phyloP scores from a whole-genome alignment of 1,284 basidiomycete genomes.

The Cronartium quercuum region DNA sequence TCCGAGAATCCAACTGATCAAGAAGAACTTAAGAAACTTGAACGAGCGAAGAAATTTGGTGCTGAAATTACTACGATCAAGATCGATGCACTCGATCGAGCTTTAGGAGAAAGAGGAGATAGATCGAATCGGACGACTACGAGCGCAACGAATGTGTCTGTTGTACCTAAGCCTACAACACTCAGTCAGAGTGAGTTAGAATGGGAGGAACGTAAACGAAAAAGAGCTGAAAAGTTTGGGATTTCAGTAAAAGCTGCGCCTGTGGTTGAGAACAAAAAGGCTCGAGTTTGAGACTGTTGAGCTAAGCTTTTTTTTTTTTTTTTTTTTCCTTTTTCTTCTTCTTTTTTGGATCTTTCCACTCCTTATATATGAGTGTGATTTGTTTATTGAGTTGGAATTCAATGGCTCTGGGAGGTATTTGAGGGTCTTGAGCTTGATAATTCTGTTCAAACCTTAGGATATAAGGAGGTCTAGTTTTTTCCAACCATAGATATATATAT shows the following conservation, averaged over 20 bases:
- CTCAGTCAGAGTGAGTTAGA: conserved; percentile 8
- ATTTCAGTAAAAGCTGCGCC: background rate
- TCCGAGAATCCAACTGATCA: background rate
- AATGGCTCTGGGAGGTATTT: too few relatives aligned
- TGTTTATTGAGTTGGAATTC: too few relatives aligned
- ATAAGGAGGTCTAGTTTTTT: too few relatives aligned
- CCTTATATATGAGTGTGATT: too few relatives aligned
- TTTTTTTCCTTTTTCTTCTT: background rate
- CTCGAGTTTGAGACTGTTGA: background rate
- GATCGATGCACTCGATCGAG: conserved; percentile 18
- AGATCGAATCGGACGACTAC: background rate
- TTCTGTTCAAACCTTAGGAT: too few relatives aligned
- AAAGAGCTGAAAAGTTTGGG: conserved; percentile 38
- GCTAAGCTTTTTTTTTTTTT: too few relatives aligned
- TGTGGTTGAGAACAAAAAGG: background rate
- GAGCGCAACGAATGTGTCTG: too few relatives aligned
- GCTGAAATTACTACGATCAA: background rate
- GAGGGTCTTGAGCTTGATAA: too few relatives aligned
- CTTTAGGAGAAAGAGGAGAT: conserved; percentile 2
- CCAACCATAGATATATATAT: too few relatives aligned
- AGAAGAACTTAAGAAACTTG: conserved; percentile 22
- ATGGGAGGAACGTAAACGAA: conserved; percentile 34
- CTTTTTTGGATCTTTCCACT: too few relatives aligned
- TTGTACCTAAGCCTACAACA: background rate
- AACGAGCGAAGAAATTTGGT: conserved; percentile 26